phyloP scores from a whole-genome alignment of 169 alveolate species.

The Plasmodium relictum region DNA sequence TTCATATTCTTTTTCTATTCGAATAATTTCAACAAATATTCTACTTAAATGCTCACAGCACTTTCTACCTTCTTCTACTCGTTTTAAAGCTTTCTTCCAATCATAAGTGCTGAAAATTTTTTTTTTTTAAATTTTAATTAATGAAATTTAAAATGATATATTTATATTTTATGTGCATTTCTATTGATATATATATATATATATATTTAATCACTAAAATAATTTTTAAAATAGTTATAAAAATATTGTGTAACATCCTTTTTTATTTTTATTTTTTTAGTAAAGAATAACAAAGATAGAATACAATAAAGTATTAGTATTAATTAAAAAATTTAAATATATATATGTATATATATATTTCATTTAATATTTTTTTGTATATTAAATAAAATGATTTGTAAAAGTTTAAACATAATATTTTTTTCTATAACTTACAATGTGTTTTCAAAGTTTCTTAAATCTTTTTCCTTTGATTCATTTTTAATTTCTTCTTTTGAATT shows the following conservation, averaged over 20 bases:
- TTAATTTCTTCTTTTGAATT: constrained; percentile 12
- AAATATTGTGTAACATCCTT: no score
- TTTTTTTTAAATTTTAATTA: no score
- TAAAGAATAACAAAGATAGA: not conserved
- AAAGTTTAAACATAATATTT: not conserved
- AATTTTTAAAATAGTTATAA: no score
- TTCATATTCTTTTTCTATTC: constrained; percentile 68
- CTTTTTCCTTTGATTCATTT: constrained; percentile 15
- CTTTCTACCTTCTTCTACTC: constrained; percentile 68
- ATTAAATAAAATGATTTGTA: not conserved
- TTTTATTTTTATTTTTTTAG: no score
- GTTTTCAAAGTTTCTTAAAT: constrained; percentile 34
- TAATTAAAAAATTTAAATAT: not conserved
- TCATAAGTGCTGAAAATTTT: constrained; percentile 25
- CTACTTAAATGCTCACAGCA: constrained; percentile 40
- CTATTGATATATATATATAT: no score
- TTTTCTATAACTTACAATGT: constrained; percentile 31
- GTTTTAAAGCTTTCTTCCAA: constrained; percentile 51
- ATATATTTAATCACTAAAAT: no score
- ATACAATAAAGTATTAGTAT: not conserved
- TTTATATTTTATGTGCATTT: no score
- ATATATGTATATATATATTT: constrained; percentile 8
- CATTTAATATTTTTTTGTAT: not conserved
- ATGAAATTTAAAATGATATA: not conserved
- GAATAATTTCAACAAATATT: constrained; percentile 23